Evolutionary conservation across 192 early-diverging fungal species (phyloP), one percentile per base, ranked within the genome.

Genomic region (Linderina pennispora): DNA sequence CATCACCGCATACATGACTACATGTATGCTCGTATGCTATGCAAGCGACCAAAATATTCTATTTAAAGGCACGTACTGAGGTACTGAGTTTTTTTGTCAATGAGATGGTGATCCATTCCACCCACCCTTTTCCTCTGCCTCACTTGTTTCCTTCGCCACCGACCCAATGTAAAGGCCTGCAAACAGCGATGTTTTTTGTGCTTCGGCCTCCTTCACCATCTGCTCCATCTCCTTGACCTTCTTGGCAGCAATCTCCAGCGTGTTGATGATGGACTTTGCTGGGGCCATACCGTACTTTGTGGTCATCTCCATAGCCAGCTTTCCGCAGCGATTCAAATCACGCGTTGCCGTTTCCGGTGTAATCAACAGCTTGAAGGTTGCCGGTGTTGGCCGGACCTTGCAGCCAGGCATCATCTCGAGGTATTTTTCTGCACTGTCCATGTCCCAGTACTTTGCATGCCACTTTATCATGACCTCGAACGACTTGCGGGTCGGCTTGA

Each of bases 361-460:
- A 10, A 69, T 33, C 36, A 69, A 34, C 41, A 57, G 38, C 45
- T 46, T 53, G 14, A 69, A 37, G 1, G 54, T 62, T 19, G 39
- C 43, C 4, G 49, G 20, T 15, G 33, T 40, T 0, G 65, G 65
- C 24, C 5, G 9, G 2, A 62, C 13, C 0, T 46, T 50, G 28
- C 20, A 69, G 11, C 9, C 42, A 4, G 1, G 8, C 65, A 69
- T 69, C 26, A 57, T 13, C 28, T 23, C 44, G 28, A 53, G 21
- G 33, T 45, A 53, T 18, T 36, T 10, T 11, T 40, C 31, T 8
- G 53, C 58, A 0, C 23, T 19, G 1, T 48, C 51, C 7, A 71
- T 28, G 25, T 71, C 67, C 67, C 67, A 71, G 52, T 71, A 71
- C 49, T 22, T 15, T 3, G 67, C 55, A n/a, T 54, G 60, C 67